A percentile compares a stretch with the other conserved stretches of the same genome.
These are phyloP conservation scores for Discostella stelligera DNA, from an alignment of 352 stramenopile species.

Conservation along the genomic window DNA sequence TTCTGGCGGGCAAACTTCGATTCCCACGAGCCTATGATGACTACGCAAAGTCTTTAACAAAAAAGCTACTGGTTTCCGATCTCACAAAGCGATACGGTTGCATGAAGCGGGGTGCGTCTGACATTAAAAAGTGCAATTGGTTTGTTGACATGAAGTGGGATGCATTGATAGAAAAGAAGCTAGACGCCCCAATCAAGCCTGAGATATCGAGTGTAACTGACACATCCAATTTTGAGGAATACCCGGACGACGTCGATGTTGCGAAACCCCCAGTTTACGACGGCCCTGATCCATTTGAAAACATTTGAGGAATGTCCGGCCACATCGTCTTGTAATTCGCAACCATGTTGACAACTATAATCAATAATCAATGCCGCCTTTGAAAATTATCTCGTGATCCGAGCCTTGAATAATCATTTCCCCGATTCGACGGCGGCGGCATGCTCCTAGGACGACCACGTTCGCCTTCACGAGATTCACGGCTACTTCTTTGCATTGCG, in stretches of 20 bases:
- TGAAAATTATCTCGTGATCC: constrained; percentile 4
- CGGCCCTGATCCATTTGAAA: constrained; percentile 89
- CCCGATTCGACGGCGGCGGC: constrained; percentile 15
- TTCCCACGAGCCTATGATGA: constrained; percentile 86
- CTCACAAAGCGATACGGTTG: constrained; percentile 96
- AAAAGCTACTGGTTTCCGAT: constrained; percentile 92
- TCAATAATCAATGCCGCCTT: background rate
- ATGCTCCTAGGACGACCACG: constrained; percentile 27
- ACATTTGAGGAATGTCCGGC: constrained; percentile 79
- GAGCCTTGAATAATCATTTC: constrained; percentile 2
- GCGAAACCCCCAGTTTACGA: constrained; percentile 88
- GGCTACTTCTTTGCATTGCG: constrained; percentile 20
- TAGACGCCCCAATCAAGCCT: constrained; percentile 91
- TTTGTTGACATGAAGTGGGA: constrained; percentile 91
- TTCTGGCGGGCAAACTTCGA: constrained; percentile 39
- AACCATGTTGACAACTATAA: background rate
- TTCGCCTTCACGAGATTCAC: constrained; percentile 25
- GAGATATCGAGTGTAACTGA: constrained; percentile 89
- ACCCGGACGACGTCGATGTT: constrained; percentile 91
- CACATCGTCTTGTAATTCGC: background rate
- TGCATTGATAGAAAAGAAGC: constrained; percentile 87
- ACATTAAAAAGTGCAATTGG: constrained; percentile 97
- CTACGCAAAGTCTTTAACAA: constrained; percentile 94
- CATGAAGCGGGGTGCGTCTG: constrained; percentile 91
- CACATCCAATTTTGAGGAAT: constrained; percentile 96